Evolutionary conservation across 1,284 basidiomycete genomes (phyloP).

Genomic region (Calocybe gambosa): DNA sequence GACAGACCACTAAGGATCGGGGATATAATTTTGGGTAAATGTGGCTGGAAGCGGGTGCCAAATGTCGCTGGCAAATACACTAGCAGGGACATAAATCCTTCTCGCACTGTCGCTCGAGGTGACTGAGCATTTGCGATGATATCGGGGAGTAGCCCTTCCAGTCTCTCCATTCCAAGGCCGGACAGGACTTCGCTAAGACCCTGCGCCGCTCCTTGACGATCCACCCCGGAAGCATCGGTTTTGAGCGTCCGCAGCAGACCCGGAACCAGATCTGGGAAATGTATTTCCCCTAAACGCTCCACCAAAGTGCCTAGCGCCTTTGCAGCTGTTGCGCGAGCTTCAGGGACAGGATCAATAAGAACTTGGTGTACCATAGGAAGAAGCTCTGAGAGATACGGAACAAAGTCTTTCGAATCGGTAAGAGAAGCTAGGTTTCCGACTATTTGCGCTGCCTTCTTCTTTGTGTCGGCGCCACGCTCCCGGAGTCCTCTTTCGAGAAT

Average conservation of each 20-base stretch:
- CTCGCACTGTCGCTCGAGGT: constrained; percentile 86
- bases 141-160: constrained; percentile 92
- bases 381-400: constrained; percentile 88
- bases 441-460: constrained; percentile 95
- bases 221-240: constrained; percentile 92
- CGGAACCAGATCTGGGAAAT: constrained; percentile 95
- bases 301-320: constrained; percentile 97
- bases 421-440: constrained; percentile 94
- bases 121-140: constrained; percentile 91
- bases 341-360: constrained; percentile 92
- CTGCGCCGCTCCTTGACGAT: constrained; percentile 96
- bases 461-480: constrained; percentile 89
- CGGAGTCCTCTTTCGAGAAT: constrained; percentile 92
- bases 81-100: constrained; percentile 97
- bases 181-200: constrained; percentile 95
- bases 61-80: constrained; percentile 97
- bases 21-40: constrained; percentile 89
- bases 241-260: constrained; percentile 88
- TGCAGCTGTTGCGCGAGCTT: constrained; percentile 94
- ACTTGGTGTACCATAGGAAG: constrained; percentile 91
- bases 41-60: constrained; percentile 92
- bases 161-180: constrained; percentile 93
- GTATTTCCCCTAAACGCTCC: constrained; percentile 90
- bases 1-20: constrained; percentile 93
- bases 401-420: constrained; percentile 94